A percentile compares a stretch with the other conserved stretches of the same genome.
phyloP scores from a whole-genome alignment of 257 asterid genomes.

The Rhazya stricta region DNA sequence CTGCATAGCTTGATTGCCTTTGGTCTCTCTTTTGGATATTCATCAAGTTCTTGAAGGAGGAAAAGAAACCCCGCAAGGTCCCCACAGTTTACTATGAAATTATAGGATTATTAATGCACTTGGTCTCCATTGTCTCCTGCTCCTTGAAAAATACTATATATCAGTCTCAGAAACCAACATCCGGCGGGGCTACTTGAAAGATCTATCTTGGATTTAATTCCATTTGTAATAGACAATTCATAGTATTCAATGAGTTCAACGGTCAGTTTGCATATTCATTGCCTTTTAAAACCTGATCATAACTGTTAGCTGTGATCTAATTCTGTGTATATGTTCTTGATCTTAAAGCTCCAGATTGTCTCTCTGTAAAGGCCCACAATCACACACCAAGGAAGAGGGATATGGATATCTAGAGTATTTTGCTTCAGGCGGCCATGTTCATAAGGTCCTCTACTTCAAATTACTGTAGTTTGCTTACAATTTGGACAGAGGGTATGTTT shows the following conservation, averaged over 20 bases:
- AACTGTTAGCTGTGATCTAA: too few species aligned
- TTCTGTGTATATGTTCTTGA: too few species aligned
- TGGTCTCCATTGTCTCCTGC: slow-evolving; percentile 29
- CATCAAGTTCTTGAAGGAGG: neutral
- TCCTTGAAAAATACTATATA: slow-evolving; percentile 2
- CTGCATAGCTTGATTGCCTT: slow-evolving; percentile 23
- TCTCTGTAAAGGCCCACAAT: neutral
- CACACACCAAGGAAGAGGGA: neutral
- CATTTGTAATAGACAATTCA: neutral
- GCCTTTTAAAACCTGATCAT: too few species aligned
- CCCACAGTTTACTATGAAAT: slow-evolving; percentile 16
- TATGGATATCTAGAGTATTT: neutral
- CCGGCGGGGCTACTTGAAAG: slow-evolving; percentile 15
- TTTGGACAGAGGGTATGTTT: neutral
- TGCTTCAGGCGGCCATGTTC: neutral
- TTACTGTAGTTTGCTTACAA: neutral
- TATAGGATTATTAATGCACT: slow-evolving; percentile 7
- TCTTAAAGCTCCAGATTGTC: slow-evolving; percentile 9
- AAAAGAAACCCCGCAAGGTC: slow-evolving; percentile 3
- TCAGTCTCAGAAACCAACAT: slow-evolving; percentile 24
- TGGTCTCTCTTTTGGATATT: slow-evolving; percentile 4
- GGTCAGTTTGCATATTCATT: too few species aligned
- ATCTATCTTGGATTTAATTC: slow-evolving; percentile 31
- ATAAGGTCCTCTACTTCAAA: slow-evolving; percentile 5
- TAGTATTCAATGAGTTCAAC: neutral